Conservation (phyloP, 768 basidiomycete genomes). For the Suillus lakei region DNA sequence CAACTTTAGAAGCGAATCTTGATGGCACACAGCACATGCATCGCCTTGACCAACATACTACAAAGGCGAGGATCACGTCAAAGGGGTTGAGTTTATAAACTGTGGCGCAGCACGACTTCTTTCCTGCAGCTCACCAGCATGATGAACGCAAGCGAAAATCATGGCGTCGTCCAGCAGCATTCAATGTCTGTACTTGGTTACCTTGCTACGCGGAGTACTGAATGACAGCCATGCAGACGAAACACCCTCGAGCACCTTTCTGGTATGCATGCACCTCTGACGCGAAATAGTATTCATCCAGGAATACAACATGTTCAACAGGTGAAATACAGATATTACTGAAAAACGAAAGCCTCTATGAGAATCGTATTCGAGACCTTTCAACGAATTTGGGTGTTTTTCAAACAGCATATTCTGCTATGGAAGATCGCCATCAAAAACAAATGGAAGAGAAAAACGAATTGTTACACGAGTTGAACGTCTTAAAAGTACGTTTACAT, state of each 20-base stretch:
- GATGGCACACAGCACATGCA: conserved; percentile 10
- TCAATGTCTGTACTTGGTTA: background rate
- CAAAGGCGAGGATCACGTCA: conserved; percentile 6
- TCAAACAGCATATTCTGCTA: conserved; percentile 29
- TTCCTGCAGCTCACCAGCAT: background rate
- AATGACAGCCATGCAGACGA: conserved; percentile 4
- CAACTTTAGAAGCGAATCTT: background rate
- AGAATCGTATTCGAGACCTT: conserved; percentile 25
- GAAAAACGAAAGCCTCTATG: conserved; percentile 26
- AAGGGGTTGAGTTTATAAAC: conserved; percentile 10
- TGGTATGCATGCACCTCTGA: conserved; percentile 8
- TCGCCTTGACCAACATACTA: conserved; percentile 6
- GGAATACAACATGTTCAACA: conserved; percentile 13
- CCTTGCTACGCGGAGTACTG: background rate
- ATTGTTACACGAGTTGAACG: conserved; percentile 31
- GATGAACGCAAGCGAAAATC: conserved; percentile 4
- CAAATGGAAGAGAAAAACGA: conserved; percentile 15
- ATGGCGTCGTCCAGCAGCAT: conserved; percentile 2
- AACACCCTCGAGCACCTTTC: conserved; percentile 6
- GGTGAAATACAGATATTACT: conserved; percentile 35
- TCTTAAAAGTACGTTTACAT: conserved; percentile 27
- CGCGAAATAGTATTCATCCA: background rate
- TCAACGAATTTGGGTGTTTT: conserved; percentile 30
- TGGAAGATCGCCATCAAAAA: conserved; percentile 24
- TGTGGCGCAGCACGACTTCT: conserved; percentile 2